Conservation (phyloP, 306 rosid genomes). For the Fragaria ananassa region DNA sequence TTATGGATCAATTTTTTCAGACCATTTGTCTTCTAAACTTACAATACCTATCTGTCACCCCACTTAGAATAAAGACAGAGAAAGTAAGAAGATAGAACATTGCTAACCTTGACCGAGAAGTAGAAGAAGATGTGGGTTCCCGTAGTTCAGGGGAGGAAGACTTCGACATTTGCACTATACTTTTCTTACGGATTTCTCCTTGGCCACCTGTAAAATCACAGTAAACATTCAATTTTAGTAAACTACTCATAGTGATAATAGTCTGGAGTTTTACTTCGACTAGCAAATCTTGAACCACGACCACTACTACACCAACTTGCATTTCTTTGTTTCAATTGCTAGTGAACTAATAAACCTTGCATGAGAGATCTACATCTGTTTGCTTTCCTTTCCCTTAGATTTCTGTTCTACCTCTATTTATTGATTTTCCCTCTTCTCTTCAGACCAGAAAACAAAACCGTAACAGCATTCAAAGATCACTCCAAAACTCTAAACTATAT, state of each 20-base stretch:
- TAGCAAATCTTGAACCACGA: not conserved
- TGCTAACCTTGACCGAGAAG: conserved; percentile 45
- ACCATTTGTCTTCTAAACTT: not conserved
- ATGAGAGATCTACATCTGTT: not conserved
- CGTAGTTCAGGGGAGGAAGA: conserved; percentile 50
- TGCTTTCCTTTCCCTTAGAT: not conserved
- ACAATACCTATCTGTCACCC: not conserved
- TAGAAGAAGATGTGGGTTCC: conserved; percentile 39
- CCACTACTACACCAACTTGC: not conserved
- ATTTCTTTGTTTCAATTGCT: not conserved
- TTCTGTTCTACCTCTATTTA: not conserved
- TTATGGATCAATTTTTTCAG: not conserved
- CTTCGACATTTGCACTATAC: conserved; percentile 70
- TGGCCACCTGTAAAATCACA: conserved; percentile 42
- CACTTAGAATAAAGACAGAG: not conserved
- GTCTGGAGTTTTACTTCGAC: not conserved
- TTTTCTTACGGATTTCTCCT: conserved; percentile 36
- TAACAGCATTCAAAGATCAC: not conserved
- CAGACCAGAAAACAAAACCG: not conserved
- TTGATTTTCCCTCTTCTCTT: not conserved
- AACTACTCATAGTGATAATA: not conserved
- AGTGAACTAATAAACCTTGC: not conserved
- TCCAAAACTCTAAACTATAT: not conserved
- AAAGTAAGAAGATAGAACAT: conserved; percentile 15
- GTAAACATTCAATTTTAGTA: not conserved